Evolutionary conservation across 1,284 basidiomycete genomes (phyloP).

Genomic region (Moniliophthora roreri): DNA sequence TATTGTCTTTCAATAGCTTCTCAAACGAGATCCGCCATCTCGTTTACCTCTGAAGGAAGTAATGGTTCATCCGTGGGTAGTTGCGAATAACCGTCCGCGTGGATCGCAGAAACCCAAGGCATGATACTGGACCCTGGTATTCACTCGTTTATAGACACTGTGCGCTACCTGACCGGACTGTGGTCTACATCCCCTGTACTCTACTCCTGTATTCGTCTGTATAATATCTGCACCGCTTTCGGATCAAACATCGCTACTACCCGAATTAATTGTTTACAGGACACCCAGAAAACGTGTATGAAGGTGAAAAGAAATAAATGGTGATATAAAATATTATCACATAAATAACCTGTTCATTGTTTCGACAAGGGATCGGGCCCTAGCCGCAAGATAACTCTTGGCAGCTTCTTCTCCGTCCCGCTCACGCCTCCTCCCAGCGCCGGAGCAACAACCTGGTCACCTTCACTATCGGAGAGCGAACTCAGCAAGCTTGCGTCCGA

Average conservation of each 20-base stretch:
- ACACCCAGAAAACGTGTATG: too few species aligned
- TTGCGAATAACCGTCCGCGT: constrained; percentile 24
- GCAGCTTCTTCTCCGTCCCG: constrained; percentile 42
- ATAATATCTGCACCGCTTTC: too few species aligned
- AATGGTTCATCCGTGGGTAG: constrained; percentile 89
- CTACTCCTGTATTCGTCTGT: too few species aligned
- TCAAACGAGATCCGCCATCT: constrained; percentile 84
- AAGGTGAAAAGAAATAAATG: too few species aligned
- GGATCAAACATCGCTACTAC: too few species aligned
- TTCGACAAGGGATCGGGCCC: constrained; percentile 28
- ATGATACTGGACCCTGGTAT: too few species aligned
- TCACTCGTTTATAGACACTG: too few species aligned
- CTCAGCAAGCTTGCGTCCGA: constrained; percentile 1
- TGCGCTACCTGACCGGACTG: too few species aligned
- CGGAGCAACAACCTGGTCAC: constrained; percentile 18
- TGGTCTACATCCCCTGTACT: too few species aligned
- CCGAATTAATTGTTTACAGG: too few species aligned
- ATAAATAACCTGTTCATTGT: too few species aligned
- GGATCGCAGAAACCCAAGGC: not conserved
- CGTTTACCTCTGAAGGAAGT: constrained; percentile 84
- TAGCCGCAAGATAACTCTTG: constrained; percentile 53
- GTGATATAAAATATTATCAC: too few species aligned
- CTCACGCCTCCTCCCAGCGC: constrained; percentile 16
- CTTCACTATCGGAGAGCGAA: not conserved
- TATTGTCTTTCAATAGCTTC: constrained; percentile 57